Percentiles rank a stretch among this genome's conserved stretches.
Evolutionary conservation across 177 flowering plant species (phyloP).

Genomic region (Telopea speciosissima): DNA sequence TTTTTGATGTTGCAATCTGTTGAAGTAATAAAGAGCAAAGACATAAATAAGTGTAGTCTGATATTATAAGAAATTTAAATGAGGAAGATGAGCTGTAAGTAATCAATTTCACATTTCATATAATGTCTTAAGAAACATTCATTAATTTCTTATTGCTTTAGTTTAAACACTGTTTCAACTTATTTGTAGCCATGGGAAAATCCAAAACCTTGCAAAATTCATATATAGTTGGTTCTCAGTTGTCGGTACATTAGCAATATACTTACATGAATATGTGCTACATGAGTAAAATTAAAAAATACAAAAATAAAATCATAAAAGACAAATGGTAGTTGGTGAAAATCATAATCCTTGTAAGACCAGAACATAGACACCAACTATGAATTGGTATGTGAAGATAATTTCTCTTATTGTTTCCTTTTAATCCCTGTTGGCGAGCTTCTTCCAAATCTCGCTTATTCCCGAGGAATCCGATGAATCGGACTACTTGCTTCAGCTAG

Average conservation of each 20-base stretch:
- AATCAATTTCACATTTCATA: no score
- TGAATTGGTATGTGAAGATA: not conserved
- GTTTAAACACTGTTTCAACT: no score
- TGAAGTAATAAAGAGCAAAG: no score
- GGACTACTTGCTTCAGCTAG: conserved; percentile 14
- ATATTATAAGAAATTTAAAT: no score
- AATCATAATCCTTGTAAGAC: not conserved
- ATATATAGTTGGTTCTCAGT: not conserved
- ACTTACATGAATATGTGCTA: conserved; percentile 6
- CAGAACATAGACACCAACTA: not conserved
- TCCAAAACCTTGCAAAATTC: no score
- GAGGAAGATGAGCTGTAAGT: no score
- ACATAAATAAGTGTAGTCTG: no score
- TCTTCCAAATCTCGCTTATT: conserved; percentile 6
- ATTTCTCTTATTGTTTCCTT: conserved; percentile 7
- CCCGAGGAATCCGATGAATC: not conserved
- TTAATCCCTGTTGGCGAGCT: not conserved
- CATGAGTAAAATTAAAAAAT: not conserved
- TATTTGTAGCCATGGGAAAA: no score
- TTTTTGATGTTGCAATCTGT: no score
- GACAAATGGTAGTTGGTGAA: not conserved
- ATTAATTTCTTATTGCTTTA: no score
- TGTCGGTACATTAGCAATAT: not conserved
- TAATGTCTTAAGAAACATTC: no score
- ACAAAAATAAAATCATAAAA: not conserved